Percentiles rank a stretch among this genome's conserved stretches.
Evolutionary conservation across 192 early-diverging fungal species (phyloP).

Genomic region (Backusella tarrabulga): DNA sequence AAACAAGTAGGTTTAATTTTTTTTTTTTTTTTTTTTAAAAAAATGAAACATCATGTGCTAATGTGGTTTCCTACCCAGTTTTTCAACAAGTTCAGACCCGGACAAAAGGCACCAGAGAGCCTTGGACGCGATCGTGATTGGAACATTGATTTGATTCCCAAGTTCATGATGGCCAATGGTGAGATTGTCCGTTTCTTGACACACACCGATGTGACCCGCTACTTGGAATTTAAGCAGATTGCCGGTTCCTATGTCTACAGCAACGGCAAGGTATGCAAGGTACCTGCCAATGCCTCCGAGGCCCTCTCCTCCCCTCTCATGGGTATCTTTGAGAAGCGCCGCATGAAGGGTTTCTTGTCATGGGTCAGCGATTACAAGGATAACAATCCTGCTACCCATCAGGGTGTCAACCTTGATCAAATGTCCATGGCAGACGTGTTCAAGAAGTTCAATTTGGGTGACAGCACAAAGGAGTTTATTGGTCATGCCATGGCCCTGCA

Average conservation of each 20-base stretch:
- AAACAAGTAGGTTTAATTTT: constrained; percentile 62
- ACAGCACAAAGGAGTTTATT: constrained; percentile 95
- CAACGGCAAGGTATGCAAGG: constrained; percentile 88
- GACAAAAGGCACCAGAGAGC: constrained; percentile 40
- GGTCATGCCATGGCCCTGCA: constrained; percentile 96
- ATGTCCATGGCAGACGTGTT: constrained; percentile 85
- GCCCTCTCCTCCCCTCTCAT: constrained; percentile 83
- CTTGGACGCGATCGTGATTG: constrained; percentile 85
- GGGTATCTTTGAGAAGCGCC: constrained; percentile 94
- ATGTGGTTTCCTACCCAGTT: constrained; percentile 39
- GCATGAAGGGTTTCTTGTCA: constrained; percentile 91
- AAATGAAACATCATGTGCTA: background rate
- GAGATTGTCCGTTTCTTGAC: constrained; percentile 95
- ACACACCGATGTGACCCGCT: constrained; percentile 97
- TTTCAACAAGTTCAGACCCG: constrained; percentile 69
- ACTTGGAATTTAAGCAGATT: constrained; percentile 97
- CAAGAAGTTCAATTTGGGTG: constrained; percentile 86
- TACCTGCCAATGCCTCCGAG: constrained; percentile 88
- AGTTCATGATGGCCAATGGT: constrained; percentile 99
- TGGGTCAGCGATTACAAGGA: constrained; percentile 90
- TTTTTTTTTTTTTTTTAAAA: constrained; percentile 1
- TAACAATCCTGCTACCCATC: constrained; percentile 75
- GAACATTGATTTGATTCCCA: constrained; percentile 98
- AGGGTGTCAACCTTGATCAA: constrained; percentile 75
- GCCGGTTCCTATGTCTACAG: constrained; percentile 94